phyloP scores from a whole-genome alignment of 345 rosid species.

The Noccaea bulbosa region DNA sequence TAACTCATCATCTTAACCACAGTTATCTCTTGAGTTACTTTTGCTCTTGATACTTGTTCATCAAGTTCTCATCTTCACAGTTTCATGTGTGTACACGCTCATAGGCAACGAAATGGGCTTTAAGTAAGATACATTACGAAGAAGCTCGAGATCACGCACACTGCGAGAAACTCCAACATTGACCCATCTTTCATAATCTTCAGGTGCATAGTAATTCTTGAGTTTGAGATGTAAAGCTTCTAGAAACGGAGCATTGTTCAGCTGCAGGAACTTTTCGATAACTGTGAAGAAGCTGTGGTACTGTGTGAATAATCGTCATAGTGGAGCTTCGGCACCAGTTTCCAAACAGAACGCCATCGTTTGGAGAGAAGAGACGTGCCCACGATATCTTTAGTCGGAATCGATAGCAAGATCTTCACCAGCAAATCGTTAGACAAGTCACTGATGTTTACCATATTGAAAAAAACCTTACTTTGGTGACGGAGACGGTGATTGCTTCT shows the following conservation, averaged over 20 bases:
- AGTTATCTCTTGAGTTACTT: too few species aligned
- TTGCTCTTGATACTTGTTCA: too few species aligned
- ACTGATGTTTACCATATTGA: constrained; percentile 2
- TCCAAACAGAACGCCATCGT: constrained; percentile 2
- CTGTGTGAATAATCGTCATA: neutral
- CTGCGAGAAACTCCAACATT: constrained; percentile 10
- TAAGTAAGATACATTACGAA: neutral
- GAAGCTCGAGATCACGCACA: neutral
- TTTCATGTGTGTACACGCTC: neutral
- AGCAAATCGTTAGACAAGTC: neutral
- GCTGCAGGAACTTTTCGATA: neutral
- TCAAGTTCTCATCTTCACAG: too few species aligned
- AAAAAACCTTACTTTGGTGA: neutral
- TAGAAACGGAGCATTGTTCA: neutral
- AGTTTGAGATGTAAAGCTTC: neutral
- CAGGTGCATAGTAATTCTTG: neutral
- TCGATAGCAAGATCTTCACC: neutral
- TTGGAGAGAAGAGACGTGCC: neutral
- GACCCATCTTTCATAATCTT: constrained; percentile 3
- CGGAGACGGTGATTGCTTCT: neutral
- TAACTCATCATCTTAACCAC: too few species aligned
- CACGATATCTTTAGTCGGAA: neutral
- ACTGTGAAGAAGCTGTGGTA: neutral
- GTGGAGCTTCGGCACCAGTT: neutral
- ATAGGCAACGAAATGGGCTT: neutral